These are phyloP conservation scores for Chaetomium fimeti DNA, from an alignment of 495 filamentous ascomycete genomes.

Conservation along the genomic window DNA sequence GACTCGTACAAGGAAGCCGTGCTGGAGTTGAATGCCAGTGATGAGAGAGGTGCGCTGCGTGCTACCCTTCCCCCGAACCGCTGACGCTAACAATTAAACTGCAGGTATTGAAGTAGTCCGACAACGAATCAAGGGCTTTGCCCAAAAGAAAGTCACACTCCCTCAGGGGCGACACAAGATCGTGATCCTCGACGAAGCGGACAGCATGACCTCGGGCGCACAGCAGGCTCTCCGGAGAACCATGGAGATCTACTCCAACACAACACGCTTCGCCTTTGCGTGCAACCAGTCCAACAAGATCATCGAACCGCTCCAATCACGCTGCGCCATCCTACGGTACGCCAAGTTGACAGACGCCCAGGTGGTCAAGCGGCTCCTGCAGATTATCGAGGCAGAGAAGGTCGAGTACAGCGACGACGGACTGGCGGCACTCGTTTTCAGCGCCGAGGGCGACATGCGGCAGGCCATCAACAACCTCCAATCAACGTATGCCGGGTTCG, in stretches of 20 bases:
- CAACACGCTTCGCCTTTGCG: slow-evolving; percentile 95
- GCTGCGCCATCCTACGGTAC: slow-evolving; percentile 95
- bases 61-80: background rate
- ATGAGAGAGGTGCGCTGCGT: slow-evolving; percentile 69
- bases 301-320: slow-evolving; percentile 95
- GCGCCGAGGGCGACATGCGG: slow-evolving; percentile 97
- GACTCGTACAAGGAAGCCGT: slow-evolving; percentile 98
- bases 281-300: slow-evolving; percentile 99
- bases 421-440: slow-evolving; percentile 91
- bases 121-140: slow-evolving; percentile 98
- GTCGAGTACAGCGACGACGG: slow-evolving; percentile 91
- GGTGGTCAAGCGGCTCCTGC: slow-evolving; percentile 81
- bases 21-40: slow-evolving; percentile 90
- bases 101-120: slow-evolving; percentile 93
- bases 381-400: slow-evolving; percentile 86
- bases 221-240: slow-evolving; percentile 94
- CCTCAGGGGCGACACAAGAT: slow-evolving; percentile 90
- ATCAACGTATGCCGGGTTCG: slow-evolving; percentile 91
- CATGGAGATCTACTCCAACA: slow-evolving; percentile 98
- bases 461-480: slow-evolving; percentile 99
- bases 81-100: slow-evolving; percentile 5
- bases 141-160: slow-evolving; percentile 98
- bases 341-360: slow-evolving; percentile 88
- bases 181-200: slow-evolving; percentile 96
- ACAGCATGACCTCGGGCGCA: slow-evolving; percentile 94